Evolutionary conservation across 2,329 filamentous ascomycete species (phyloP), one percentile per base, ranked within the genome.

Genomic region (Drechslerella coelobrocha): DNA sequence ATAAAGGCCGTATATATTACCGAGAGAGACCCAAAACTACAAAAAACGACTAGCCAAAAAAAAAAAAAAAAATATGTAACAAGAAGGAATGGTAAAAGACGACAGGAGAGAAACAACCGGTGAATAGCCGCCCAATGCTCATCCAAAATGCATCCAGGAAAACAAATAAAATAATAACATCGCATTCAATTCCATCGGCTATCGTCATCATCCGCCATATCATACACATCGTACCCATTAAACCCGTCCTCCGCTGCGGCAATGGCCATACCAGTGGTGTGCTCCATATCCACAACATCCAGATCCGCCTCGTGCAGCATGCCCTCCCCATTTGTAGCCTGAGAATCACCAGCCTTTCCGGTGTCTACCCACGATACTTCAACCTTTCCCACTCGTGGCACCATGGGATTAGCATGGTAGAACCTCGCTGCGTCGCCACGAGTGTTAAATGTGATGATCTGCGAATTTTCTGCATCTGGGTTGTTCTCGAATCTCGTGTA

Each of bases 381-480:
- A 17, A 69, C 31, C 47, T 69, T 69, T 21, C 65, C 65, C 8
- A 56, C 26, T 41, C 61, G 52, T 2, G 65, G 65, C 10, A 69
- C n/a, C 1, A 47, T 41, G 1, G 47, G 57, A 10, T 45, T 59
- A 9, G 65, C 47, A 17, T 69, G 65, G 29, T 57, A 69, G 21
- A 69, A 69, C 14, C 65, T 51, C 14, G 65, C 65, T 6, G 65
- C 65, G 34, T 69, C 65, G 17, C 65, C 68, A 5, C 68, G 68
- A 8, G 59, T 65, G 31, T 85, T 86, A 77, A 89, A 89, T 4
- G 83, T 84, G 55, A 89, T 83, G 57, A 68, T 61, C 14, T 61
- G 62, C 2, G 65, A 72, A 71, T 79, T 76, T 77, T 78, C 73
- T n/a, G 57, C 57, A 24, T 63, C 72, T 6, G 72, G 68, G 50